phyloP scores from a whole-genome alignment of 2,329 filamentous ascomycete genomes.

The Pezicula carpinea region DNA sequence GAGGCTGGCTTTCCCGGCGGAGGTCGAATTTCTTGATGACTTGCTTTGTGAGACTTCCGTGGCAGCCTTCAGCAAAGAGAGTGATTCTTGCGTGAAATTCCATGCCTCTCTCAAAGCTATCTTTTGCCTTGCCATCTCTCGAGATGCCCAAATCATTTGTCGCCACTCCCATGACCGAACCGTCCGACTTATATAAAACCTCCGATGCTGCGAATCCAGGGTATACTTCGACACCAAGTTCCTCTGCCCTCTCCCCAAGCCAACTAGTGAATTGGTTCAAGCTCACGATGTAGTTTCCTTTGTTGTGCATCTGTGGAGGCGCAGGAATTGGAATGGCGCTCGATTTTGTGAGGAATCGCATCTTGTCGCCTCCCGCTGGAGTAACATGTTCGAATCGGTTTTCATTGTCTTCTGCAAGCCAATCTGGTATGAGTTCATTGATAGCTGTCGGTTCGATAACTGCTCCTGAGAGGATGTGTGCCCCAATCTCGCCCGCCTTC shows the following conservation, averaged over 20 bases:
- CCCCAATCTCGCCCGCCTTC: conserved; percentile 91
- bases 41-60: conserved; percentile 92
- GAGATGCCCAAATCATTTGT: conserved; percentile 91
- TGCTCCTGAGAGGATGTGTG: conserved; percentile 92
- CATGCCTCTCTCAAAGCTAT: conserved; percentile 93
- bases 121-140: conserved; percentile 78
- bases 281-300: conserved; percentile 96
- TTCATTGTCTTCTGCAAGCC: conserved; percentile 84
- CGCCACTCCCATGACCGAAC: conserved; percentile 87
- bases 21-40: conserved; percentile 92
- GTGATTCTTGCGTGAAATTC: conserved; percentile 93
- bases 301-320: conserved; percentile 96
- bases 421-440: conserved; percentile 88
- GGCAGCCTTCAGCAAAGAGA: conserved; percentile 89
- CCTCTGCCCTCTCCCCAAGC: conserved; percentile 94
- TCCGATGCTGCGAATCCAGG: conserved; percentile 94
- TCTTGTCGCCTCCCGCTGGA: conserved; percentile 75
- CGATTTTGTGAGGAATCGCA: conserved; percentile 89
- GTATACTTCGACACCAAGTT: conserved; percentile 92
- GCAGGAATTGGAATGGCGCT: conserved; percentile 74
- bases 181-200: conserved; percentile 80
- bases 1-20: conserved; percentile 80
- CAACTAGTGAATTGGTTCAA: conserved; percentile 94
- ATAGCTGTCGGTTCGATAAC: conserved; percentile 87
- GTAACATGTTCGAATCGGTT: conserved; percentile 85